Conservation (phyloP, 345 rosid genomes). For the Salix koriyanagi region DNA sequence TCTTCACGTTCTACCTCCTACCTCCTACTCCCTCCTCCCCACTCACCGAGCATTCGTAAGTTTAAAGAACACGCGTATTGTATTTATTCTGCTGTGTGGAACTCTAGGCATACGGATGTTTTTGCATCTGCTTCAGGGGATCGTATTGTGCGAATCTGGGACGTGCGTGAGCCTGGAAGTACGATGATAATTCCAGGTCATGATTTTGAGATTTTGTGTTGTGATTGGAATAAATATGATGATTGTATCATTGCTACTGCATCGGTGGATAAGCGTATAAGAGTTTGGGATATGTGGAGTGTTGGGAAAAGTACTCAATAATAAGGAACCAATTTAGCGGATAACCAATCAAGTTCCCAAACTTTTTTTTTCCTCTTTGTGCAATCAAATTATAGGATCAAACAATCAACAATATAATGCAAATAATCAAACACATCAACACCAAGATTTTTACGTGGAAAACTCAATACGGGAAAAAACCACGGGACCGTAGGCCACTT, state of each 20-base stretch:
- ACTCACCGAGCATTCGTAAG: slow-evolving; percentile 52
- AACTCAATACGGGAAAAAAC: too few relatives aligned
- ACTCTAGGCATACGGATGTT: slow-evolving; percentile 83
- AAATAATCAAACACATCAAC: too few relatives aligned
- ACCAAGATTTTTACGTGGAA: too few relatives aligned
- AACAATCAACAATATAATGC: too few relatives aligned
- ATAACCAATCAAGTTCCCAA: too few relatives aligned
- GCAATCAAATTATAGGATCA: too few relatives aligned
- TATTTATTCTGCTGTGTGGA: slow-evolving; percentile 79
- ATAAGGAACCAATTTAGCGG: too few relatives aligned
- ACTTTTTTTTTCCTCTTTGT: too few relatives aligned
- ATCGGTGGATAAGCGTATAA: slow-evolving; percentile 72
- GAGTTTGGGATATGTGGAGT: slow-evolving; percentile 89
- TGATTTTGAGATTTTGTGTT: slow-evolving; percentile 67
- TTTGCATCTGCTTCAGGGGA: slow-evolving; percentile 93
- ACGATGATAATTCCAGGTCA: slow-evolving; percentile 92
- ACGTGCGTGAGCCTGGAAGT: slow-evolving; percentile 81
- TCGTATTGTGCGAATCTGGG: slow-evolving; percentile 80
- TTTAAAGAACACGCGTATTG: slow-evolving; percentile 90
- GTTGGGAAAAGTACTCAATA: too few relatives aligned
- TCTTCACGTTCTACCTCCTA: too few relatives aligned
- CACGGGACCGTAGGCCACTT: too few relatives aligned
- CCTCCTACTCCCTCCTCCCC: too few relatives aligned
- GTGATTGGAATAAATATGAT: slow-evolving; percentile 95
- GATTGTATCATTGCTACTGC: slow-evolving; percentile 41